Base-by-base conservation (phyloP, 2,329 filamentous ascomycete species). In the Penicillium sp. region DNA sequence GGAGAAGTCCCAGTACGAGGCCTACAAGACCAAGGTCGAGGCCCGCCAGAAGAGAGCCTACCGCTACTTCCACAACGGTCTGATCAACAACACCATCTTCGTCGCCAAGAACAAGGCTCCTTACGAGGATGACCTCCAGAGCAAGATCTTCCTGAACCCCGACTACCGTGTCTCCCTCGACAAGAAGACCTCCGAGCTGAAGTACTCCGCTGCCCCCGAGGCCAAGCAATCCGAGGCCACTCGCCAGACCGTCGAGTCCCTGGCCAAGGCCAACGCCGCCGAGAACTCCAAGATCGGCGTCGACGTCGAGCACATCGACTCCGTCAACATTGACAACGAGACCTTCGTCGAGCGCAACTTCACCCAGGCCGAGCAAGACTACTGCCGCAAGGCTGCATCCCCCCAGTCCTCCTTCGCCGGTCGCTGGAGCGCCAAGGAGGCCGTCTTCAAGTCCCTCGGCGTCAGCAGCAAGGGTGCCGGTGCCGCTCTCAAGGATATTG, bases 31-130 rank as follows among this genome's bases (percentile, higher is more conserved):
- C 70, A 97, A 96, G 84, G 91, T 97, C 16, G 88, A 91, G 69
- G 87, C 91, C 38, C 86, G 94, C 61, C 95, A 99, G 77, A 97
- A 97, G 91, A 97, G 93, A 82, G 91, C 94, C 0, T 99, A 99
- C 83, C 86, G 94, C 61, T 97, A 91, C 86, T 96, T 95, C 87
- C 95, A 99, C 81, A 96, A 96, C 68, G 92, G 93, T 60, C 83
- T 99, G 74, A 92, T 97, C 83, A 97, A 96, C 83, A 97, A 99
- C 83, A 91, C 87, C 62, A 84, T 99, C 75, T 99, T 99, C 77
- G 92, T 96, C 59, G 92, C 95, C 75, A 99, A 99, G 86, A 84
- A 84, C 70, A 87, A 92, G 73, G 83, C 92, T 43, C 95, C 94
- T 43, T 99, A 97, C 79, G 87, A 86, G 43, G 91, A 97, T 51